A percentile compares a stretch with the other conserved stretches of the same genome.
Evolutionary conservation across 345 rosid species (phyloP).

Genomic region (Theobroma cacao): DNA sequence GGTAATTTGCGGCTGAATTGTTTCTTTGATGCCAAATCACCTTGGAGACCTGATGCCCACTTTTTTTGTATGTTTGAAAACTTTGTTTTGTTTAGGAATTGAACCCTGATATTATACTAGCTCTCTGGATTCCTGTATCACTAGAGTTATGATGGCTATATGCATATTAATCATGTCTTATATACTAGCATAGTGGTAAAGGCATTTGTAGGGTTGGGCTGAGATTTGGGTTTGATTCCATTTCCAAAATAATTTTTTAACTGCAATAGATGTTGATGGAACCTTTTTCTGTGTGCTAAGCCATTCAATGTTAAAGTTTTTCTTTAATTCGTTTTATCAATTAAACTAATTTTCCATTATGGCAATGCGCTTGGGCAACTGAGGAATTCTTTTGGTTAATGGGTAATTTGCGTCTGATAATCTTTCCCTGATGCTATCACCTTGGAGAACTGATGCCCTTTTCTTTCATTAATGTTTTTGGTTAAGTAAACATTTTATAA

Average conservation of each 20-base stretch:
- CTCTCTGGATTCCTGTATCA: not conserved
- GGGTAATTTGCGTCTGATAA: conserved; percentile 48
- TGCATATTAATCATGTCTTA: not conserved
- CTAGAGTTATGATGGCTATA: not conserved
- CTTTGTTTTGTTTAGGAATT: not conserved
- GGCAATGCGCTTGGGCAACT: conserved; percentile 11
- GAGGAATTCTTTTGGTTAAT: conserved; percentile 27
- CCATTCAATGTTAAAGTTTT: not conserved
- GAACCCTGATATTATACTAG: not conserved
- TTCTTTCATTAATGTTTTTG: not conserved
- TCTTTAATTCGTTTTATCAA: not conserved
- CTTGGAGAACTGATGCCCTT: conserved; percentile 33
- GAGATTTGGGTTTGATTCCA: not conserved
- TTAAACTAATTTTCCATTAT: not conserved
- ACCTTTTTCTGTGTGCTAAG: not conserved
- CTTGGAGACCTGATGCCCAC: conserved; percentile 55
- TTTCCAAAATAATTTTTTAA: not conserved
- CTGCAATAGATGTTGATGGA: not conserved
- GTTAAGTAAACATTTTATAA: not conserved
- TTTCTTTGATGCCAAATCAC: conserved; percentile 46
- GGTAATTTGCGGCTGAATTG: conserved; percentile 52
- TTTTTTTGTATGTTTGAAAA: not conserved
- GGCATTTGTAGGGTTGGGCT: not conserved
- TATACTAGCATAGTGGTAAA: not conserved
- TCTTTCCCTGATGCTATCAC: conserved; percentile 28